Evolutionary conservation across 169 alveolate genomes (phyloP), one percentile per base, ranked within the genome.

Genomic region (Plasmodium fragile): DNA sequence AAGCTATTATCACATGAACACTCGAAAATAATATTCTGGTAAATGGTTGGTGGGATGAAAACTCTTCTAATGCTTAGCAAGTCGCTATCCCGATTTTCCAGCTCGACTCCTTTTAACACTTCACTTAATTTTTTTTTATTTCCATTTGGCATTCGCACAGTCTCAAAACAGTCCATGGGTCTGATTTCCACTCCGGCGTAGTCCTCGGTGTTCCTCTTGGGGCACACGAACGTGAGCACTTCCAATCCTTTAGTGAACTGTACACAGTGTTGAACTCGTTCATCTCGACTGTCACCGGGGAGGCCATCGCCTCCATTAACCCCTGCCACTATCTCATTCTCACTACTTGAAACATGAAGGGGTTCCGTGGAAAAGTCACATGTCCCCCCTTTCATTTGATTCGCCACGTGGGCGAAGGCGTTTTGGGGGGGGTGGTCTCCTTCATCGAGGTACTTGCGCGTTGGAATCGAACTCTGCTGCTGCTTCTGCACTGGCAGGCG

Each of bases 1-100:
- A 84, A 43, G 69, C 93, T 84, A 18, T 84, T 84, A 69, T 84
- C 93, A 73, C 93, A 84, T 34, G 93, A 34, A 41, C 93, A 84
- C 65, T 84, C 93, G 5, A 84, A 73, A 52, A 52, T 22, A 39
- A 69, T 16, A 84, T 84, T 83, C 32, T 13, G 53, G 16, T 45
- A 72, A 28, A 84, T 84, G 1, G 84, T 49, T 8, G 93, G 93
- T 4, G 93, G 84, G 16, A 84, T 84, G 30, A 84, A 84, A 45
- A 75, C 93, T 28, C 22, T 75, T n/a, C 84, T 84, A 25, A 75
- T 75, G 13, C 43, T 73, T 10, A 18, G 3, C 10, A 18, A 22
- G 53, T 84, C 93, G 7, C 41, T 84, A 13, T 73, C 84, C 10
- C 52, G 49, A 22, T 36, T 84, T 72, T 84, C 84, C 53, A 22